Percentiles rank a stretch among this genome's conserved stretches.
Evolutionary conservation across 345 rosid genomes (phyloP).

Genomic region (Pistacia atlantica): DNA sequence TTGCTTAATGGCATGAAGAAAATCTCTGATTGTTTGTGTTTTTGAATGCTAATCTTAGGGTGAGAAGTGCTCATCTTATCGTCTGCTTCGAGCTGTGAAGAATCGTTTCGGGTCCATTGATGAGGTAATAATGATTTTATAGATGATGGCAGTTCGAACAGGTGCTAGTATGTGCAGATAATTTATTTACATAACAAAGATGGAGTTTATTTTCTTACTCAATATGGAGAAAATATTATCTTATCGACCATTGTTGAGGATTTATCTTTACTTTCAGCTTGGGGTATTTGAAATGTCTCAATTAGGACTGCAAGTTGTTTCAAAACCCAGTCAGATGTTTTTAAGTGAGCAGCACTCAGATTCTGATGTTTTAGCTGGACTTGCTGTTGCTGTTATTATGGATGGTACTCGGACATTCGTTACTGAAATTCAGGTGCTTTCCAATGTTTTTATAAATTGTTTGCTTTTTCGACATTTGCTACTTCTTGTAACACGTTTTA

Average conservation of each 20-base stretch:
- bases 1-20: no score
- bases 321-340: constrained; percentile 84
- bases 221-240: neutral
- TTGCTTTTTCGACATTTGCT: neutral
- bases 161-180: neutral
- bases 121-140: neutral
- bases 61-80: no score
- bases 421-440: constrained; percentile 82
- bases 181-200: neutral
- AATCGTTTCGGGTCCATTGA: no score
- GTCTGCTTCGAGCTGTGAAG: no score
- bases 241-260: neutral
- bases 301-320: constrained; percentile 69
- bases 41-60: no score
- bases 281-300: constrained; percentile 93
- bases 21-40: no score
- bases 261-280: constrained; percentile 53
- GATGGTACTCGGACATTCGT: constrained; percentile 92
- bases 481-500: neutral
- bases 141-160: neutral
- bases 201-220: constrained; percentile 1
- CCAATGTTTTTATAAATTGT: neutral
- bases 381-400: constrained; percentile 87
- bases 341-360: constrained; percentile 67
- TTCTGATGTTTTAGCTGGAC: constrained; percentile 85